Conservation (phyloP, 148 eudicot species). For the Vaccinium corymbosum region DNA sequence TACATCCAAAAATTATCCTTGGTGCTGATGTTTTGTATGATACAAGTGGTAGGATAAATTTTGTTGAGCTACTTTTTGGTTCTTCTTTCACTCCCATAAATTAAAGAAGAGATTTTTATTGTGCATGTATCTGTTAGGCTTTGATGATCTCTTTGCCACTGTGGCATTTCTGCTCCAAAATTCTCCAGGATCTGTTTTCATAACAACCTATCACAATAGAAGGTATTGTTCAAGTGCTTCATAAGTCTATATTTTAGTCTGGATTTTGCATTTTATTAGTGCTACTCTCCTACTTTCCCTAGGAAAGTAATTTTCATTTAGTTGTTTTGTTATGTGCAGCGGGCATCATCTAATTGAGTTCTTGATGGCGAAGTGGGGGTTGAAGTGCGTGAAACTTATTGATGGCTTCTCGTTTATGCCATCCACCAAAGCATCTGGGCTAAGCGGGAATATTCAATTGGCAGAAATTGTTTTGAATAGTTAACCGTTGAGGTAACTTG, state of each 20-base stretch:
- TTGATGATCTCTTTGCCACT: slow-evolving; percentile 90
- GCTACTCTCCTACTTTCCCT: neutral
- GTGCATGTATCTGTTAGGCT: slow-evolving; percentile 41
- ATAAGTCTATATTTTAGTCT: neutral
- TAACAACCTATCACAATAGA: slow-evolving; percentile 88
- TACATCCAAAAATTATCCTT: slow-evolving; percentile 64
- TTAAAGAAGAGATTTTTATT: slow-evolving; percentile 16
- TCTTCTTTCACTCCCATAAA: neutral
- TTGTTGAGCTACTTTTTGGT: neutral
- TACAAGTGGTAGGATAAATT: slow-evolving; percentile 46
- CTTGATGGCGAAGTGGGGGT: slow-evolving; percentile 84
- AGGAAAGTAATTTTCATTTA: neutral
- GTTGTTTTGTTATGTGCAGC: slow-evolving; percentile 33
- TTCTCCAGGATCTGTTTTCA: slow-evolving; percentile 69
- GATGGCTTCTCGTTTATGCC: slow-evolving; percentile 91
- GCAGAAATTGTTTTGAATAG: slow-evolving; percentile 61
- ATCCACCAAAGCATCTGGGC: slow-evolving; percentile 59
- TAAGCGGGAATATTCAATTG: slow-evolving; percentile 82
- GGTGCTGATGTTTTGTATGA: slow-evolving; percentile 98
- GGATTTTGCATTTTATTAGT: neutral
- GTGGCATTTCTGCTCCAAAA: slow-evolving; percentile 78
- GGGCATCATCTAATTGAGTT: slow-evolving; percentile 96
- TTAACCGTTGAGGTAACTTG: slow-evolving; percentile 12
- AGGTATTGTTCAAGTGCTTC: slow-evolving; percentile 42
- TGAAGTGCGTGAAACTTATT: slow-evolving; percentile 72